Evolutionary conservation across 2,329 filamentous ascomycete species (phyloP), one percentile per base, ranked within the genome.

Genomic region (Aspergillus vadensis): DNA sequence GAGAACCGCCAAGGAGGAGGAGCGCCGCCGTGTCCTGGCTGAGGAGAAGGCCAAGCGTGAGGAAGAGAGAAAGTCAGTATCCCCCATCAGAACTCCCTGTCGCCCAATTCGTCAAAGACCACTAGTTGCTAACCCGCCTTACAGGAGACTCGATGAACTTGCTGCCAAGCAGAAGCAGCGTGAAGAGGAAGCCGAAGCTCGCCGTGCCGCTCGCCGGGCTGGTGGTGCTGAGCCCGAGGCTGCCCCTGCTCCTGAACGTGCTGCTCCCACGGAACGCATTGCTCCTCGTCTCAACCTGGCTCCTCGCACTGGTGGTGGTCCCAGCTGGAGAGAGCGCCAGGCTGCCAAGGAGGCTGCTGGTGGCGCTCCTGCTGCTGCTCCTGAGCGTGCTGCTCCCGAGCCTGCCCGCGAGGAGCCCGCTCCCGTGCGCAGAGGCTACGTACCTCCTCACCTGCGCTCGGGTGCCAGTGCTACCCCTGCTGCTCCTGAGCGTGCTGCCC

Each of bases 101-200:
- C 19, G 10, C 41, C 12, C 32, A 55, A 30, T 25, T 2, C n/a
- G 21, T 10, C 14, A 41, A 2, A 6, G 36, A 17, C 14, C 27
- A n/a, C 51, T 36, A 12, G 48, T 64, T 61, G 65, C 74, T 82
- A 74, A 81, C 70, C 63, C 62, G 19, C 59, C 67, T 52, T 62
- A 64, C 62, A 88, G 85, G 69, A 85, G 84, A 76, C 80, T 86
- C 64, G 87, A 88, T 72, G 87, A 88, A 67, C 80, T 81, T 52
- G 86, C 86, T 48, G 80, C 80, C 61, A 81, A 80, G 68, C 94
- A 97, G 79, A 87, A 86, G 69, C 86, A 92, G 73, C 88, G 91
- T 75, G 93, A 96, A 77, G 92, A 95, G 70, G 93, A 97, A 76
- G 93, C 92, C 15, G 87, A 93, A 78, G 90, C 89, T 67, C 87